A percentile compares a stretch with the other conserved stretches of the same genome.
These are phyloP conservation scores for Chrysanthemum seticuspe DNA, from an alignment of 129 eudicot genomes.

Conservation along the genomic window DNA sequence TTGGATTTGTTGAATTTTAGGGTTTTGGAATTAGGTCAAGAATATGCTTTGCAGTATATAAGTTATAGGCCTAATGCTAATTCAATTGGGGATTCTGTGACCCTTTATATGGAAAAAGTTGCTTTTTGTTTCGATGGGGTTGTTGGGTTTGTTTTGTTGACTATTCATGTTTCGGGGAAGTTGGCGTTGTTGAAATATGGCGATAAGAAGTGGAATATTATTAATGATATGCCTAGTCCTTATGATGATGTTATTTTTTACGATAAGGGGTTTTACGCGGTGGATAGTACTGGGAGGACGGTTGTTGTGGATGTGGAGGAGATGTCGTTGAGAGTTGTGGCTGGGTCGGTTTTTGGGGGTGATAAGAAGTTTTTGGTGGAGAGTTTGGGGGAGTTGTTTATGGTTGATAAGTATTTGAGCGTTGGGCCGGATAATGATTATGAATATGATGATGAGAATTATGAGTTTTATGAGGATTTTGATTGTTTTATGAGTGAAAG, in stretches of 20 bases:
- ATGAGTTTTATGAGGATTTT: constrained; percentile 77
- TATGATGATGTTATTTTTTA: constrained; percentile 73
- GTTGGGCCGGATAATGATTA: constrained; percentile 64
- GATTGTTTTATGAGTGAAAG: constrained; percentile 79
- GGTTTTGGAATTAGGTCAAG: constrained; percentile 61
- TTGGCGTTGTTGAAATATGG: constrained; percentile 63
- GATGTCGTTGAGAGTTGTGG: constrained; percentile 37
- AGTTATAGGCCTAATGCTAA: constrained; percentile 67
- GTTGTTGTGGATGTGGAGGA: constrained; percentile 35
- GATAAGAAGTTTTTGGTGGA: constrained; percentile 82
- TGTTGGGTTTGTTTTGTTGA: constrained; percentile 53
- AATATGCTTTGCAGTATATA: constrained; percentile 58
- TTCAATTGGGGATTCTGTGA: constrained; percentile 66
- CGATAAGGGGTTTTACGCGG: constrained; percentile 57
- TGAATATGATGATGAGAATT: constrained; percentile 49
- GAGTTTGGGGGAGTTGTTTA: constrained; percentile 49
- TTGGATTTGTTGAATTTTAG: constrained; percentile 40
- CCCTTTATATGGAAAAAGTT: constrained; percentile 75
- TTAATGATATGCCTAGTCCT: constrained; percentile 58
- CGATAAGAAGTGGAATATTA: constrained; percentile 58
- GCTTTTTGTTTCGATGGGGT: constrained; percentile 42
- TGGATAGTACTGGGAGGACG: constrained; percentile 61
- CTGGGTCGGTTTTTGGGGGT: constrained; percentile 68
- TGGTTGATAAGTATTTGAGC: constrained; percentile 76
- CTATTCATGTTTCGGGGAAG: constrained; percentile 77